Percentiles rank a stretch among this genome's conserved stretches.
Evolutionary conservation across 371 early-diverging fungal genomes (phyloP).

Genomic region (Lichtheimia corymbifera): DNA sequence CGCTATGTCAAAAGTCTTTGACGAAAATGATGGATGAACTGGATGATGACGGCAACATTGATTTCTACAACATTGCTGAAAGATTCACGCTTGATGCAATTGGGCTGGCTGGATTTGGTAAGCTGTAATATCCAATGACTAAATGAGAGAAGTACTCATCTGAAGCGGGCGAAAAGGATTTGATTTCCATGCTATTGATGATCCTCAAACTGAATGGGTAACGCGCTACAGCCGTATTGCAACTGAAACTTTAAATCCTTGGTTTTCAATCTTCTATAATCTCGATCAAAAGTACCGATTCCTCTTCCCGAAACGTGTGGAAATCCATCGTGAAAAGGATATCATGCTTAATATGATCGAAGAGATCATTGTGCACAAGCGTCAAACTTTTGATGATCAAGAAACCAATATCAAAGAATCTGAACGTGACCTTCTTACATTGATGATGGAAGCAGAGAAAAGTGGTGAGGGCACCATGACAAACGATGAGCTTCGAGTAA

Average conservation of each 20-base stretch:
- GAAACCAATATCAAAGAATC: constrained; percentile 19
- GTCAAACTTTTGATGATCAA: not conserved
- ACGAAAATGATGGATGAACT: constrained; percentile 12
- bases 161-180: constrained; percentile 10
- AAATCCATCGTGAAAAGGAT: not conserved
- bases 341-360: constrained; percentile 3
- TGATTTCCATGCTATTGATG: constrained; percentile 24
- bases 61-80: constrained; percentile 18
- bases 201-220: constrained; percentile 24
- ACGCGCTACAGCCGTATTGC: constrained; percentile 19
- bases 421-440: constrained; percentile 45
- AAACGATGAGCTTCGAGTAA: constrained; percentile 23
- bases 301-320: constrained; percentile 1
- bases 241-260: not conserved
- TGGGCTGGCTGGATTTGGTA: constrained; percentile 24
- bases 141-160: too few relatives aligned
- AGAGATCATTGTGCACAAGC: constrained; percentile 4
- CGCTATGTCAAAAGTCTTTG: constrained; percentile 20
- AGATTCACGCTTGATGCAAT: constrained; percentile 34
- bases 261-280: not conserved
- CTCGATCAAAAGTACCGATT: not conserved
- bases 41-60: constrained; percentile 4
- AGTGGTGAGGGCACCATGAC: constrained; percentile 12
- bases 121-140: not conserved
- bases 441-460: constrained; percentile 42